Percentiles rank a stretch among this genome's conserved stretches.
Conservation (phyloP, 148 eudicot genomes). For the Cornus suecica region DNA sequence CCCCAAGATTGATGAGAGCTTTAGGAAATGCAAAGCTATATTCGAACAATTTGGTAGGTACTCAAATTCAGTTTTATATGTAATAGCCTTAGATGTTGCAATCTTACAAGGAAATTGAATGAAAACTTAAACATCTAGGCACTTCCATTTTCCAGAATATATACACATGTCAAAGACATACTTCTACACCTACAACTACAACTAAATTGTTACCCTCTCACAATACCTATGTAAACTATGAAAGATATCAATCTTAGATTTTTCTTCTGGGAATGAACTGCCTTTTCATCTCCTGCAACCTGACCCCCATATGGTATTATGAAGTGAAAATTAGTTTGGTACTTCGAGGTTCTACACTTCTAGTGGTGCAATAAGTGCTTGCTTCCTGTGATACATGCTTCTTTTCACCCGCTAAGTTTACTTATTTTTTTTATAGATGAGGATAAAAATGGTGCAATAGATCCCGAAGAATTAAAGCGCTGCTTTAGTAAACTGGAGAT, state of each 20-base stretch:
- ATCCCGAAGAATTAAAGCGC: constrained; percentile 63
- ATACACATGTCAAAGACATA: neutral
- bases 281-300: neutral
- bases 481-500: constrained; percentile 70
- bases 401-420: neutral
- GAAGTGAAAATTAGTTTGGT: neutral
- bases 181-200: neutral
- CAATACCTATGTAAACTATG: neutral
- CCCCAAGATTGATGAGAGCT: constrained; percentile 84
- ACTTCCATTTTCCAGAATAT: neutral
- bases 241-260: neutral
- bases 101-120: neutral
- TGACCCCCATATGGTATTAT: neutral
- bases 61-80: neutral
- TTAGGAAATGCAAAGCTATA: constrained; percentile 69
- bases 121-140: neutral
- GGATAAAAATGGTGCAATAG: constrained; percentile 75
- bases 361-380: neutral
- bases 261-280: neutral
- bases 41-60: constrained; percentile 73
- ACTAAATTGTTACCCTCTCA: neutral
- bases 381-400: neutral
- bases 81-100: neutral
- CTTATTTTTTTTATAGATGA: constrained; percentile 42
- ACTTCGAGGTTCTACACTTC: neutral